Percentiles rank a stretch among this genome's conserved stretches.
Conservation (phyloP, 768 basidiomycete species). For the Psilocybe tampanensis region DNA sequence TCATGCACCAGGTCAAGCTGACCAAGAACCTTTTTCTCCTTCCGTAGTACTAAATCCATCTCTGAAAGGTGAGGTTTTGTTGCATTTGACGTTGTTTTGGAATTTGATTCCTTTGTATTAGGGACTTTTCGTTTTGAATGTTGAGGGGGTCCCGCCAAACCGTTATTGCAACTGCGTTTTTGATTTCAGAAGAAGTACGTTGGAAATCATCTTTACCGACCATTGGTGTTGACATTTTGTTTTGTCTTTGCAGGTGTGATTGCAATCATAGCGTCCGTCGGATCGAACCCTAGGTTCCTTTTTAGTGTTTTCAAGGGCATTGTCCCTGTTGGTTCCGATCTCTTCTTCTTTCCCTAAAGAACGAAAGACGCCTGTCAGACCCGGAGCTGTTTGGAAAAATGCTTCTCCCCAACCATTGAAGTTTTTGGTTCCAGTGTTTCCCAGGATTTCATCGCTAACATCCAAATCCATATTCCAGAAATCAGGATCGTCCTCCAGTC, state of each 20-base stretch:
- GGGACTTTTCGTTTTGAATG: slow-evolving; percentile 22
- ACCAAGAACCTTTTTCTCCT: slow-evolving; percentile 33
- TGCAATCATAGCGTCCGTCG: slow-evolving; percentile 53
- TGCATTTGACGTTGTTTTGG: slow-evolving; percentile 12
- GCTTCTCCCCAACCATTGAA: not conserved
- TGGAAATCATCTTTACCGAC: slow-evolving; percentile 36
- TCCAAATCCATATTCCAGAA: slow-evolving; percentile 64
- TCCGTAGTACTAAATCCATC: slow-evolving; percentile 11
- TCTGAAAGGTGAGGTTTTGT: slow-evolving; percentile 15
- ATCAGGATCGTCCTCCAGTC: slow-evolving; percentile 67
- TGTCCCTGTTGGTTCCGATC: not conserved
- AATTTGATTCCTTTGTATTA: not conserved
- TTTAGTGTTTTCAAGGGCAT: not conserved
- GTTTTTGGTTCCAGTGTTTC: not conserved
- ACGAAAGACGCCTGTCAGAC: too few relatives aligned
- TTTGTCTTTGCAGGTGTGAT: slow-evolving; percentile 82
- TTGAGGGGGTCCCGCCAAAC: slow-evolving; percentile 52
- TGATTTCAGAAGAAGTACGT: not conserved
- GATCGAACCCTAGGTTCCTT: slow-evolving; percentile 3
- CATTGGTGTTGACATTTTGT: slow-evolving; percentile 74
- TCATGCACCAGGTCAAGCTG: slow-evolving; percentile 47
- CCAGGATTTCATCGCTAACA: slow-evolving; percentile 32
- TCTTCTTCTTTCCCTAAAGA: too few relatives aligned
- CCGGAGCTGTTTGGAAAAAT: too few relatives aligned
- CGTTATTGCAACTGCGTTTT: slow-evolving; percentile 74